These are phyloP conservation scores for Lasiodiplodia sp. DNA, from an alignment of 2,329 filamentous ascomycete species.

Conservation along the genomic window DNA sequence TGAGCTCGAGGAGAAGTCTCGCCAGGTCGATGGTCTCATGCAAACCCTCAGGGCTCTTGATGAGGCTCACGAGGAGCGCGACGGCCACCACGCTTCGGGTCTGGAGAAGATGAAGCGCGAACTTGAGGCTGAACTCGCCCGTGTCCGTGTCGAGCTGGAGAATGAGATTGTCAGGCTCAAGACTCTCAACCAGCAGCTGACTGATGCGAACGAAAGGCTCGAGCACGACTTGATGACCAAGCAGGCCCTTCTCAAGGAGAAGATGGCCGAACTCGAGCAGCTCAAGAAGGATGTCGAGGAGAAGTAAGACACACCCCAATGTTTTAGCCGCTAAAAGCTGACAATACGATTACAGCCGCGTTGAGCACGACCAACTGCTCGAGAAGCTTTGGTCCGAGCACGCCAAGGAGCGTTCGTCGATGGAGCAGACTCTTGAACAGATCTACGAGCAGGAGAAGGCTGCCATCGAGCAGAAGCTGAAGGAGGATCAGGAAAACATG, in stretches of 20 bases:
- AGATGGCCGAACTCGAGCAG: conserved; percentile 12
- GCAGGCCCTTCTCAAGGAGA: conserved; percentile 6
- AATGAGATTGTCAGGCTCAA: conserved; percentile 29
- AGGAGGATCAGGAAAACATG: neutral
- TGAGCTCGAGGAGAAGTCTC: conserved; percentile 29
- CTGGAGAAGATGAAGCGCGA: conserved; percentile 28
- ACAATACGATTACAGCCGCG: neutral
- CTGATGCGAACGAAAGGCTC: conserved; percentile 27
- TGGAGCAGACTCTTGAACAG: conserved; percentile 27
- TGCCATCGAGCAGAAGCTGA: conserved; percentile 4
- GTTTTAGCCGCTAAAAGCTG: neutral
- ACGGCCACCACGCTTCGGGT: conserved; percentile 27
- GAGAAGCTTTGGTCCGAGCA: conserved; percentile 29
- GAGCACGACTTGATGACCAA: conserved; percentile 22
- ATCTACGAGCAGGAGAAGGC: conserved; percentile 26
- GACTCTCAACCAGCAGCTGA: conserved; percentile 27
- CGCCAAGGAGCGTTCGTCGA: conserved; percentile 24
- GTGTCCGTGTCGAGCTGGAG: conserved; percentile 25
- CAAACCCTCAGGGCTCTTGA: conserved; percentile 25
- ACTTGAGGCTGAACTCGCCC: conserved; percentile 14
- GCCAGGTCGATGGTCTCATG: conserved; percentile 31
- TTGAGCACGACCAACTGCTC: conserved; percentile 26
- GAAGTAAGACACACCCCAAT: neutral
- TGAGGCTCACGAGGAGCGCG: conserved; percentile 27
- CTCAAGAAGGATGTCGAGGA: conserved; percentile 17